A percentile compares a stretch with the other conserved stretches of the same genome.
phyloP scores from a whole-genome alignment of 2,329 filamentous ascomycete genomes.

The Coniella lustricola region DNA sequence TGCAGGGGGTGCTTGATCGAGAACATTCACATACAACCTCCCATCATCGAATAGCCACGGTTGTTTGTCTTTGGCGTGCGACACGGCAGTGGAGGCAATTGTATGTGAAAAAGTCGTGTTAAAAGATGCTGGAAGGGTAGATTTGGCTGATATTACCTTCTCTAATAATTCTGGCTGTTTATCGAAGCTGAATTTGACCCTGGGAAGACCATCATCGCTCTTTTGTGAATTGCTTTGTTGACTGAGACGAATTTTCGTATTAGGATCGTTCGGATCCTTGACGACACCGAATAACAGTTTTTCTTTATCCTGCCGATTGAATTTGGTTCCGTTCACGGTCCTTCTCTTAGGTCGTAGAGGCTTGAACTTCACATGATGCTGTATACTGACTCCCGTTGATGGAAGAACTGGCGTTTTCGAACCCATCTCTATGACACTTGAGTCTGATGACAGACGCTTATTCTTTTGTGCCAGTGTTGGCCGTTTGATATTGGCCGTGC shows the following conservation, averaged over 20 bases:
- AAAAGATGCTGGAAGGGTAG: background rate
- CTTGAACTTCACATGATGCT: slow-evolving; percentile 6
- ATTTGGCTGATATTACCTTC: slow-evolving; percentile 5
- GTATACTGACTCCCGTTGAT: slow-evolving; percentile 5
- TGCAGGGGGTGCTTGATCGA: slow-evolving; percentile 28
- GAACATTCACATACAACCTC: slow-evolving; percentile 22
- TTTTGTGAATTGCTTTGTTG: slow-evolving; percentile 54
- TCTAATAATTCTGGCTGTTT: slow-evolving; percentile 8
- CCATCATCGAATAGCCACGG: background rate
- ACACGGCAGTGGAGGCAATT: background rate
- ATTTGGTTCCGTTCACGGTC: slow-evolving; percentile 25
- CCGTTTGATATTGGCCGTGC: slow-evolving; percentile 3
- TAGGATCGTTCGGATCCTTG: slow-evolving; percentile 64
- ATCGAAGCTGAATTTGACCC: slow-evolving; percentile 32
- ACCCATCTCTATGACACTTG: background rate
- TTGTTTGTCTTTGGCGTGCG: background rate
- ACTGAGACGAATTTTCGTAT: slow-evolving; percentile 57
- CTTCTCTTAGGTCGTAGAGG: slow-evolving; percentile 21
- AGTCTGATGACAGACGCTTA: background rate
- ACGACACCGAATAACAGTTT: slow-evolving; percentile 63
- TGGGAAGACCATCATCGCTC: slow-evolving; percentile 28
- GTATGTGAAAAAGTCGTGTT: background rate
- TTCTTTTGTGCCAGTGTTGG: background rate
- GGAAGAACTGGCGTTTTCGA: background rate
- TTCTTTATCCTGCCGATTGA: slow-evolving; percentile 33